Conservation (phyloP, 768 basidiomycete species). For the Podaxis sp. region DNA sequence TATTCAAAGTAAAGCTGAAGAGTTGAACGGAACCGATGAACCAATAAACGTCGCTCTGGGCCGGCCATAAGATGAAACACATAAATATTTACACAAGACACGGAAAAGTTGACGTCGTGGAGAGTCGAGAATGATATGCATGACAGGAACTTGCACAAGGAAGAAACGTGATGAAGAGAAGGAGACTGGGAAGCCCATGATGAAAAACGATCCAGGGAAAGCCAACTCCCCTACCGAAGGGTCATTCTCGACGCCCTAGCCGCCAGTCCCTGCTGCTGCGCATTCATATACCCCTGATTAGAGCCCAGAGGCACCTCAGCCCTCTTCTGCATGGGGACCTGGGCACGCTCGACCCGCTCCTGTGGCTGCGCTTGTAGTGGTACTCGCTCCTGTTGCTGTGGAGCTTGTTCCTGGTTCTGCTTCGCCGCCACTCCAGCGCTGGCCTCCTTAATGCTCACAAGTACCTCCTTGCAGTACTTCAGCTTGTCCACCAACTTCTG, state of each 20-base stretch:
- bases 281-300: constrained; percentile 3
- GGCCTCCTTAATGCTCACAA: constrained; percentile 65
- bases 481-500: constrained; percentile 74
- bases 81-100: not conserved
- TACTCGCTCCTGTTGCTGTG: not conserved
- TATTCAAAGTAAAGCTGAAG: not conserved
- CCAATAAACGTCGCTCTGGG: not conserved
- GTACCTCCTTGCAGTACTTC: constrained; percentile 84
- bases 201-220: not conserved
- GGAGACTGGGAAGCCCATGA: not conserved
- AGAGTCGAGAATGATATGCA: not conserved
- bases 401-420: constrained; percentile 5
- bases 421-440: constrained; percentile 30
- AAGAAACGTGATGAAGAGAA: not conserved
- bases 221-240: constrained; percentile 12
- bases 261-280: constrained; percentile 12
- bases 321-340: constrained; percentile 7
- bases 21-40: not conserved
- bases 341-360: not conserved
- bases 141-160: not conserved
- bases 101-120: not conserved
- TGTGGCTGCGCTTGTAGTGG: not conserved
- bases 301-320: not conserved
- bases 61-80: not conserved
- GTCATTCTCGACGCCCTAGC: constrained; percentile 19